Percentiles rank a stretch among this genome's conserved stretches.
Conservation (phyloP, 2,329 filamentous ascomycete species). For the Chrysosporium keratinophilum region DNA sequence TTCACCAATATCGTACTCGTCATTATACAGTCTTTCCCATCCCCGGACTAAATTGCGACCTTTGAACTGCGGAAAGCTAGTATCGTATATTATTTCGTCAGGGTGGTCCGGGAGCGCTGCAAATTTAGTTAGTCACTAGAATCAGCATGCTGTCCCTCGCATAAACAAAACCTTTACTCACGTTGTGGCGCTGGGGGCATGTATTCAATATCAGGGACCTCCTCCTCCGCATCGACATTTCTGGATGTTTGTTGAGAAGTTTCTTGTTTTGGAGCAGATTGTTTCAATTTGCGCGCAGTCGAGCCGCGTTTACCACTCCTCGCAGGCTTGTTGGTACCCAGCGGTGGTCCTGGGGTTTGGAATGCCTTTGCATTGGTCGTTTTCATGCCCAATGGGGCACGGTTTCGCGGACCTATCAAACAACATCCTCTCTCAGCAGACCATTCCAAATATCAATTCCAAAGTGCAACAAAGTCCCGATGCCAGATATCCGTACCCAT, state of each 20-base stretch:
- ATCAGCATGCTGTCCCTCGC: background rate
- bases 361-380: slow-evolving; percentile 87
- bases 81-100: slow-evolving; percentile 39
- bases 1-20: slow-evolving; percentile 37
- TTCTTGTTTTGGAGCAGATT: slow-evolving; percentile 30
- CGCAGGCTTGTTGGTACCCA: slow-evolving; percentile 48
- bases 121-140: slow-evolving; percentile 37
- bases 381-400: slow-evolving; percentile 83
- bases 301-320: slow-evolving; percentile 52
- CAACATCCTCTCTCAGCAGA: background rate
- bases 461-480: slow-evolving; percentile 23
- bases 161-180: slow-evolving; percentile 19
- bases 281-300: slow-evolving; percentile 50
- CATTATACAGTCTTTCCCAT: slow-evolving; percentile 40
- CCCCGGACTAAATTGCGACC: slow-evolving; percentile 45
- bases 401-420: slow-evolving; percentile 49
- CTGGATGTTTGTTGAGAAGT: slow-evolving; percentile 25
- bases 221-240: slow-evolving; percentile 35
- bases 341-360: slow-evolving; percentile 56
- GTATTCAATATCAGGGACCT: slow-evolving; percentile 74
- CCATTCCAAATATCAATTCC: slow-evolving; percentile 11
- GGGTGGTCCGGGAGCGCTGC: slow-evolving; percentile 37
- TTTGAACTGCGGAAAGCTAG: slow-evolving; percentile 43
- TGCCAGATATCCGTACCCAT: slow-evolving; percentile 45
- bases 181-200: slow-evolving; percentile 62